Evolutionary conservation across 2,329 filamentous ascomycete species (phyloP).

Genomic region (Trichoderma koningiopsis): DNA sequence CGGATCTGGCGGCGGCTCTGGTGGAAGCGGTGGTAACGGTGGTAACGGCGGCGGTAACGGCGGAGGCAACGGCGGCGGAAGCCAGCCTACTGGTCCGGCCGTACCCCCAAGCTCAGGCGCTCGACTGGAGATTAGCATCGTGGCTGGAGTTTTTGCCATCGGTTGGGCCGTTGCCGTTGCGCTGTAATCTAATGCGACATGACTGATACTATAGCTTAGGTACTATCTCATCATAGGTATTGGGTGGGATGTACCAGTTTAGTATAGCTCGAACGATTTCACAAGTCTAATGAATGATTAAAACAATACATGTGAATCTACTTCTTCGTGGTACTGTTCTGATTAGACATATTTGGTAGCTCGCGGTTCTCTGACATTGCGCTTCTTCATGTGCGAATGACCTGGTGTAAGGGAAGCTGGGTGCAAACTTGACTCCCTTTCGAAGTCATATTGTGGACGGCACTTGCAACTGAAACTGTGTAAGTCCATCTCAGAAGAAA

Average conservation of each 20-base stretch:
- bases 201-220: neutral
- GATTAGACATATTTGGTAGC: neutral
- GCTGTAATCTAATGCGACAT: slow-evolving; percentile 27
- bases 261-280: neutral
- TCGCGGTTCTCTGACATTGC: neutral
- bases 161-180: slow-evolving; percentile 32
- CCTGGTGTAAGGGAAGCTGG: neutral
- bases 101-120: slow-evolving; percentile 28
- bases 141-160: slow-evolving; percentile 32
- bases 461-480: no score
- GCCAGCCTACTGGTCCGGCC: slow-evolving; percentile 17
- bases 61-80: slow-evolving; percentile 20
- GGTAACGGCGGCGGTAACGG: slow-evolving; percentile 14
- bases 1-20: neutral
- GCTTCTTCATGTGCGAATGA: neutral
- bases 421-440: neutral
- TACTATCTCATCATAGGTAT: neutral
- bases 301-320: neutral
- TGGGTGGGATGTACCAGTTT: neutral
- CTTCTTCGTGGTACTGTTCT: neutral
- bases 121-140: slow-evolving; percentile 32
- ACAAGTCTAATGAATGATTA: neutral
- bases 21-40: slow-evolving; percentile 19
- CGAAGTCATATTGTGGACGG: no score
- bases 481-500: no score